Base-by-base conservation (phyloP, 2,329 filamentous ascomycete species). In the Lachnellula cervina region DNA sequence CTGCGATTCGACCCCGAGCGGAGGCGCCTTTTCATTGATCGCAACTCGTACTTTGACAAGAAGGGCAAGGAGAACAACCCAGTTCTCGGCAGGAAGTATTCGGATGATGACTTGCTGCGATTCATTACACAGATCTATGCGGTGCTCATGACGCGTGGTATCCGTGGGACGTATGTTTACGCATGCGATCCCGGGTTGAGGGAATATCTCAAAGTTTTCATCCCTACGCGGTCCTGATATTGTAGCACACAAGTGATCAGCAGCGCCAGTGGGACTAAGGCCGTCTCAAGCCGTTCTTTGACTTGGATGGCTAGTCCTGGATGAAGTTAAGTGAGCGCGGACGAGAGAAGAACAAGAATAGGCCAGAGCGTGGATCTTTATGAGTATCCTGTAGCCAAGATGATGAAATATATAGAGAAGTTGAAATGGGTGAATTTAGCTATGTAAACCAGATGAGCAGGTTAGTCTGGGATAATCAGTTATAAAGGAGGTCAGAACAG, bases 61-160 rank as follows among this genome's bases (percentile, higher is more conserved):
- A 55, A 55, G 49, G 56, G 52, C 48, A 58, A 58, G 44, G 52
- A 58, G 56, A 58, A 58, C 28, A 58, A 55, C 49, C 56, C 56
- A 21, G 32, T 37, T 58, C 56, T 58, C 49, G 56, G 56, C 37
- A 58, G 32, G 56, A 55, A 21, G 8, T 58, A 58, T 38, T 55
- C 56, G 52, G 49, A 58, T 42, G 56, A 58, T 52, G 56, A 58
- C 38, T 34, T 58, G 56, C 52, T 58, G 49, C 56, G 37, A 52
- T 58, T 58, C 45, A 58, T 58, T 16, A 58, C 56, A 32, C 56
- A 58, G 56, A 58, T 58, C 43, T 55, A 58, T 52, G 52, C 56
- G 13, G 55, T 57, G 51, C 55, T 57, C 55, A 57, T 57, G 55
- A 54, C 55, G 42, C 55, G 51, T 34, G 55, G 55, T 23, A 57